These are phyloP conservation scores for Neurospora africana DNA, from an alignment of 495 filamentous ascomycete species.

Conservation along the genomic window DNA sequence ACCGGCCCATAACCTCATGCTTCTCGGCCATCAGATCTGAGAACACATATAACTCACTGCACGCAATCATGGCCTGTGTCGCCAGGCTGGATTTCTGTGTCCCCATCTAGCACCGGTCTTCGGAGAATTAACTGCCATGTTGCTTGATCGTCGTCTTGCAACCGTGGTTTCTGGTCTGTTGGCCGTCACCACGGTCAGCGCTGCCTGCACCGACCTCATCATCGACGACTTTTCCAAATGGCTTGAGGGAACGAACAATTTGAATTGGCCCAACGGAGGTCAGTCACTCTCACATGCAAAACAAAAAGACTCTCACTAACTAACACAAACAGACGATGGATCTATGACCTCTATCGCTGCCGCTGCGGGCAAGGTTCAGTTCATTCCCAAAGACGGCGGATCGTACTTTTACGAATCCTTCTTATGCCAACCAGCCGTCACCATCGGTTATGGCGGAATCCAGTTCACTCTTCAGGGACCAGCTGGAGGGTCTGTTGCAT, in stretches of 20 bases:
- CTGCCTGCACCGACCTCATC: slow-evolving; percentile 42
- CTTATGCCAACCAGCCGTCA: slow-evolving; percentile 34
- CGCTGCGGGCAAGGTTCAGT: slow-evolving; percentile 36
- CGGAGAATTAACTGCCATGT: slow-evolving; percentile 7
- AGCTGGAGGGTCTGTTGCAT: slow-evolving; percentile 32
- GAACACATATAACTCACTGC: background rate
- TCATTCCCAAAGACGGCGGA: slow-evolving; percentile 35
- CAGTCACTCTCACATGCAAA: background rate
- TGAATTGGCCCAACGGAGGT: slow-evolving; percentile 40
- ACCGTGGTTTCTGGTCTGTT: slow-evolving; percentile 18
- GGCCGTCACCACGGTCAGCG: slow-evolving; percentile 12
- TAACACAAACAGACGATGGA: slow-evolving; percentile 39
- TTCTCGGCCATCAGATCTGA: background rate
- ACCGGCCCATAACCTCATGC: background rate
- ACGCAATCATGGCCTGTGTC: slow-evolving; percentile 2
- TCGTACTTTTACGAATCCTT: slow-evolving; percentile 53
- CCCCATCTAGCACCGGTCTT: slow-evolving; percentile 1
- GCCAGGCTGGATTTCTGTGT: background rate
- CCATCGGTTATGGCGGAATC: slow-evolving; percentile 39
- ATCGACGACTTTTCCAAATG: slow-evolving; percentile 49
- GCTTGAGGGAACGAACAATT: slow-evolving; percentile 37
- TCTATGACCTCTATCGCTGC: slow-evolving; percentile 41
- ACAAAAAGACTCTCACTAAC: background rate
- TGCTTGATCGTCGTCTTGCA: slow-evolving; percentile 14
- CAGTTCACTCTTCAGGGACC: slow-evolving; percentile 47